Evolutionary conservation across 371 early-diverging fungal species (phyloP), one percentile per base, ranked within the genome.

Genomic region (Gilbertella persicaria): DNA sequence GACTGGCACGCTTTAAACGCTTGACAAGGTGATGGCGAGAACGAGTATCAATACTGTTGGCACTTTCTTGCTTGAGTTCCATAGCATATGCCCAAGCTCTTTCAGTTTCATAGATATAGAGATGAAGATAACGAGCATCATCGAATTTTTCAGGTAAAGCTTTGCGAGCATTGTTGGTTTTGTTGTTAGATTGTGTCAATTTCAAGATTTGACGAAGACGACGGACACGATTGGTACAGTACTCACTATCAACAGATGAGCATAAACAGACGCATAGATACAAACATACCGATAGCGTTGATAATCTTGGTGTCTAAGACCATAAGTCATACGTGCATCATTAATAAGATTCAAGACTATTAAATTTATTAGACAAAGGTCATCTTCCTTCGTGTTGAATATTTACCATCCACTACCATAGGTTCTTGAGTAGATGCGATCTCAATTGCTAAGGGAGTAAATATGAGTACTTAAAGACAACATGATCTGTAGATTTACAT

Each of bases 61-160:
- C 61, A 0, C 83, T 70, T 26, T 84, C 81, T 12, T 70, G 74
- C 53, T 88, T 88, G 50, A 91, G 67, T 55, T 91, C 85, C 91
- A 89, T 89, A 14, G 87, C 84, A 55, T 88, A 86, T 24, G 85
- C 79, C 93, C 91, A 91, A 10, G 83, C 82, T n/a, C 91, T 82
- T 55, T 92, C 93, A 5, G 82, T 71, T 51, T 87, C 82, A 60
- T 85, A 89, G 13, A 90, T 69, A 36, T 74, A 64, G 13, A 89
- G 58, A 17, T 86, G 79, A 23, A 90, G 71, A 53, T 76, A 82
- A 41, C 80, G 76, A 25, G 64, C 63, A 60, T 86, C 81, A 9
- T 62, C 67, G 26, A 84, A 63, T 21, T 50, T 66, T 17, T 72
- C 80, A 1, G 79, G 73, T 1, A 78, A 58, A 33, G 85, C 71